Percentiles rank a stretch among this genome's conserved stretches.
Evolutionary conservation across 768 basidiomycete species (phyloP).

Genomic region (Pisolithus sp.): DNA sequence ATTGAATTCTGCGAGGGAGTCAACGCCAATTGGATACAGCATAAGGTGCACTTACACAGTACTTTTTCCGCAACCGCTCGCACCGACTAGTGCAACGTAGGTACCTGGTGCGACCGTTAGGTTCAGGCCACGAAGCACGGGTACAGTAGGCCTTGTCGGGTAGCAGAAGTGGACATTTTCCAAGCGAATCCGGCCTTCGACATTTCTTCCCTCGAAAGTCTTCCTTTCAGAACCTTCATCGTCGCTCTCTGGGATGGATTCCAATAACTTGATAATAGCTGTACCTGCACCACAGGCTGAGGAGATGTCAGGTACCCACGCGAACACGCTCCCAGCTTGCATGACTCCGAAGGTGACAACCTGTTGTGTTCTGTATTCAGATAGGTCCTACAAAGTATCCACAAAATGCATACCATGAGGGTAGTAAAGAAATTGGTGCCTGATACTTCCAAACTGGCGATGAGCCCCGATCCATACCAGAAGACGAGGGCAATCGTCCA

Average conservation of each 20-base stretch:
- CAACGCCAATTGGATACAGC: neutral
- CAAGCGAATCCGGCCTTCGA: slow-evolving; percentile 62
- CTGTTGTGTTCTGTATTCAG: slow-evolving; percentile 46
- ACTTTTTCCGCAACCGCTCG: slow-evolving; percentile 76
- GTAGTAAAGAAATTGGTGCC: slow-evolving; percentile 76
- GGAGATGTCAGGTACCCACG: slow-evolving; percentile 83
- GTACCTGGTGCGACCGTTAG: too few species aligned
- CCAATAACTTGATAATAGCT: slow-evolving; percentile 70
- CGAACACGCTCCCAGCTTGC: slow-evolving; percentile 81
- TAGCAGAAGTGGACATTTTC: slow-evolving; percentile 86
- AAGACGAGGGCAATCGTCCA: slow-evolving; percentile 79
- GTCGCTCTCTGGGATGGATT: slow-evolving; percentile 73
- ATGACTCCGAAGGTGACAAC: slow-evolving; percentile 55
- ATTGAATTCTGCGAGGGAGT: slow-evolving; percentile 49
- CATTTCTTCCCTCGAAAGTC: slow-evolving; percentile 35
- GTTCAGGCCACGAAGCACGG: too few species aligned
- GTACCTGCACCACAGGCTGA: slow-evolving; percentile 75
- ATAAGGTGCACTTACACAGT: slow-evolving; percentile 49
- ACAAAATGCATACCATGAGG: slow-evolving; percentile 53
- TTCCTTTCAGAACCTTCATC: slow-evolving; percentile 66
- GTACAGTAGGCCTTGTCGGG: too few species aligned
- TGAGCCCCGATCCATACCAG: slow-evolving; percentile 66
- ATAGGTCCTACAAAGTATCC: neutral
- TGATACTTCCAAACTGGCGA: slow-evolving; percentile 45
- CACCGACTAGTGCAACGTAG: slow-evolving; percentile 79